Evolutionary conservation across 805 yeast species (phyloP).

Genomic region (Lachancea cidri): DNA sequence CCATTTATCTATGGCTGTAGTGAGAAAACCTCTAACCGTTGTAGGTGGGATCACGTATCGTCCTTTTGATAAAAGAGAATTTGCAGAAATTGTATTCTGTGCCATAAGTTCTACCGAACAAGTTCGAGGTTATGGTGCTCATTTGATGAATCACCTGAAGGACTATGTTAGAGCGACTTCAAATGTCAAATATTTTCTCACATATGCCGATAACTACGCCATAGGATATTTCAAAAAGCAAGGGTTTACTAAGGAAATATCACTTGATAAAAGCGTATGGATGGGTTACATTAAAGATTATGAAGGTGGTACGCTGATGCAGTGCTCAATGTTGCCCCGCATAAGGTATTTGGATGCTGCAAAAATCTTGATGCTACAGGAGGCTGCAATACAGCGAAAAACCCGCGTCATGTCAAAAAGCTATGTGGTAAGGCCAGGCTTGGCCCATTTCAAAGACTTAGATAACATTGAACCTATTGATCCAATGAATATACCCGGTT

Average conservation of each 20-base stretch:
- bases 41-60: constrained; percentile 97
- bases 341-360: constrained; percentile 85
- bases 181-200: constrained; percentile 77
- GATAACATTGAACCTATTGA: constrained; percentile 51
- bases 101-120: constrained; percentile 97
- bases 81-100: constrained; percentile 98
- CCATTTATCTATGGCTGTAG: constrained; percentile 94
- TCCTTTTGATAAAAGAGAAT: constrained; percentile 84
- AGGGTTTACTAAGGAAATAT: constrained; percentile 93
- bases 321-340: constrained; percentile 87
- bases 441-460: constrained; percentile 57
- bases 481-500: constrained; percentile 83
- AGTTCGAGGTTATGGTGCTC: constrained; percentile 98
- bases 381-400: constrained; percentile 84
- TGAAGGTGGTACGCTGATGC: constrained; percentile 98
- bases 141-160: constrained; percentile 93
- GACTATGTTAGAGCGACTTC: constrained; percentile 91
- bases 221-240: constrained; percentile 98
- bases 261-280: constrained; percentile 83
- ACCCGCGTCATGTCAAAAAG: constrained; percentile 75
- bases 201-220: constrained; percentile 98
- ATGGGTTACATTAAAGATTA: constrained; percentile 98
- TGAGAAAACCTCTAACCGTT: constrained; percentile 86
- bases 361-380: constrained; percentile 79
- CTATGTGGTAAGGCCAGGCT: constrained; percentile 76